A percentile compares a stretch with the other conserved stretches of the same genome.
These are phyloP conservation scores for Aspergillaceae sp. DNA, from an alignment of 2,329 filamentous ascomycete genomes.

Conservation along the genomic window DNA sequence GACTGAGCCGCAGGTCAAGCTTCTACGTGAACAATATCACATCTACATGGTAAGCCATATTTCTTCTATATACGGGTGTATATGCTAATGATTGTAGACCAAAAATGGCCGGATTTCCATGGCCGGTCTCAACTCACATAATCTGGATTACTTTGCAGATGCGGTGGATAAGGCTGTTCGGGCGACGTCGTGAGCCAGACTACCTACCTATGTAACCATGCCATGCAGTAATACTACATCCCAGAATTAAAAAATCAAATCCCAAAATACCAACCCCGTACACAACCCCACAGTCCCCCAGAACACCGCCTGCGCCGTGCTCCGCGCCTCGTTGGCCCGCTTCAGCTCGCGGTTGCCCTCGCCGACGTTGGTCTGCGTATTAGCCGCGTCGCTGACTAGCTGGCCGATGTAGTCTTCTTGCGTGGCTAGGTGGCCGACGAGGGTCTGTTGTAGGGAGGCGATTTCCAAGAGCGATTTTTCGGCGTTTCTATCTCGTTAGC, in stretches of 20 bases:
- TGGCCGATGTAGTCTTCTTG: constrained; percentile 87
- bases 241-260: constrained; percentile 50
- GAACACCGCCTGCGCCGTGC: constrained; percentile 68
- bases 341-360: constrained; percentile 87
- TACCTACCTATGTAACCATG: too few species aligned
- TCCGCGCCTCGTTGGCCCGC: constrained; percentile 63
- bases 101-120: constrained; percentile 98
- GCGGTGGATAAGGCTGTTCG: constrained; percentile 76
- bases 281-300: constrained; percentile 71
- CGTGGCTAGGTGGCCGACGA: constrained; percentile 74
- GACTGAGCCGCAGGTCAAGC: constrained; percentile 40
- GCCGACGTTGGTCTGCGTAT: constrained; percentile 77
- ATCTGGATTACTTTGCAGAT: constrained; percentile 87
- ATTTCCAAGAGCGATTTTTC: constrained; percentile 90
- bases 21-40: constrained; percentile 41
- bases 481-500: constrained; percentile 52
- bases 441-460: constrained; percentile 78
- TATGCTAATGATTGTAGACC: constrained; percentile 41
- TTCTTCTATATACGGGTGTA: neutral
- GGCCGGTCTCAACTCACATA: constrained; percentile 89
- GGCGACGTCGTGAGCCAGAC: constrained; percentile 21
- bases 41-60: constrained; percentile 39
- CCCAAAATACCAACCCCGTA: constrained; percentile 66
- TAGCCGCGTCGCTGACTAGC: constrained; percentile 71
- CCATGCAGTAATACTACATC: neutral